Evolutionary conservation across 2,329 filamentous ascomycete species (phyloP).

Genomic region (Fonsecaea pugnacius): DNA sequence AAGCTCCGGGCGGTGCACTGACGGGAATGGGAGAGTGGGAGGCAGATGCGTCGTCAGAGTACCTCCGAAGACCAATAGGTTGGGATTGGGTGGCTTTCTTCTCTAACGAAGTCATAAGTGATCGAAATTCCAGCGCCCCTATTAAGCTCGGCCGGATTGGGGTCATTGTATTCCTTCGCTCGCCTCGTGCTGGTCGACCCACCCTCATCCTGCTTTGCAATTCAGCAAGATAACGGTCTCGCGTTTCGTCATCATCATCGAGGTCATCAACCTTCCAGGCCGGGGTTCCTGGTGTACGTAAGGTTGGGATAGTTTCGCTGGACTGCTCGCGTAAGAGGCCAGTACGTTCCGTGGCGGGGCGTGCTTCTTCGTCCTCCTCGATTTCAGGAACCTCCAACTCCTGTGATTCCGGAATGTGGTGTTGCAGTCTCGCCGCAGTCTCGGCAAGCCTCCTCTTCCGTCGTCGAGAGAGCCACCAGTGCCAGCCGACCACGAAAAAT

Average conservation of each 20-base stretch:
- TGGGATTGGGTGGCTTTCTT: constrained; percentile 75
- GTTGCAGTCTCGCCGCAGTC: constrained; percentile 74
- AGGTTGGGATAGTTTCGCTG: constrained; percentile 66
- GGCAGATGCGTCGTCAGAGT: constrained; percentile 65
- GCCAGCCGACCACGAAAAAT: constrained; percentile 83
- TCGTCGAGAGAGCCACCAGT: constrained; percentile 76
- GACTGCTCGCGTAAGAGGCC: constrained; percentile 55
- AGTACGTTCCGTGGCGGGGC: constrained; percentile 51
- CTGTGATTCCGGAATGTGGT: constrained; percentile 64
- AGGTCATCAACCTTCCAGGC: constrained; percentile 59
- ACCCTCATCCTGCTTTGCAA: constrained; percentile 93
- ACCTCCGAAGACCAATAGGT: constrained; percentile 70
- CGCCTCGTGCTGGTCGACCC: constrained; percentile 66
- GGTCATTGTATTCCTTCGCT: constrained; percentile 74
- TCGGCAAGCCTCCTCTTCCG: constrained; percentile 68
- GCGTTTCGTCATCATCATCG: constrained; percentile 59
- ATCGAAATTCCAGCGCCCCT: constrained; percentile 90
- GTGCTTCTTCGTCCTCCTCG: constrained; percentile 60
- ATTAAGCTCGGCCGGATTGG: constrained; percentile 92
- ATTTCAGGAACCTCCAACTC: constrained; percentile 61
- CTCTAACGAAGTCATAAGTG: constrained; percentile 83
- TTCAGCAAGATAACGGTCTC: constrained; percentile 72
- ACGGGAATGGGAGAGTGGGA: constrained; percentile 49
- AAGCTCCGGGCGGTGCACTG: constrained; percentile 34
- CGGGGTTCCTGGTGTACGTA: constrained; percentile 59